Conservation (phyloP, 805 yeast species). For the Blastobotrys chiropterorum region DNA sequence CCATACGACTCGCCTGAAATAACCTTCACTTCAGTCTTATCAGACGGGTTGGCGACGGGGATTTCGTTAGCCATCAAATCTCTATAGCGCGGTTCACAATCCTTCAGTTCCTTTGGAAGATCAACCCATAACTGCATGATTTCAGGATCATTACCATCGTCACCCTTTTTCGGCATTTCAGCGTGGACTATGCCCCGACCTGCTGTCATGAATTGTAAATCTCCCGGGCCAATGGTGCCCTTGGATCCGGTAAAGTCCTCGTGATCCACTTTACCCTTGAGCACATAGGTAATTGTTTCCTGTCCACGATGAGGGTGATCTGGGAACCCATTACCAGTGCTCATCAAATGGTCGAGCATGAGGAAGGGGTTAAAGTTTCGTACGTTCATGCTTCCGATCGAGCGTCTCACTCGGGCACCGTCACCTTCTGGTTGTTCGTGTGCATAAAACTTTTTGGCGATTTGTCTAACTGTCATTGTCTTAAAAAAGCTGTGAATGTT, state of each 20-base stretch:
- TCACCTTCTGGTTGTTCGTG: slow-evolving; percentile 75
- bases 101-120: slow-evolving; percentile 57
- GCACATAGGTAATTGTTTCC: slow-evolving; percentile 65
- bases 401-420: slow-evolving; percentile 79
- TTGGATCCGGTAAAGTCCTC: slow-evolving; percentile 82
- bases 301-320: slow-evolving; percentile 82
- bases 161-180: slow-evolving; percentile 66
- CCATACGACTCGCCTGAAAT: slow-evolving; percentile 75
- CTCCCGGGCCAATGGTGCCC: slow-evolving; percentile 73
- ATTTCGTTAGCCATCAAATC: slow-evolving; percentile 63
- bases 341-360: slow-evolving; percentile 70
- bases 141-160: too few species aligned
- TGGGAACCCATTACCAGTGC: slow-evolving; percentile 65
- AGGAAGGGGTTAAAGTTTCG: slow-evolving; percentile 75
- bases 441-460: slow-evolving; percentile 48
- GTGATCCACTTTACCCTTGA: too few species aligned
- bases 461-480: too few species aligned
- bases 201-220: slow-evolving; percentile 88
- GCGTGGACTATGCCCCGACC: slow-evolving; percentile 82
- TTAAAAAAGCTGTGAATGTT: too few species aligned
- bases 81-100: slow-evolving; percentile 66
- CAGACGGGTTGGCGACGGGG: slow-evolving; percentile 61
- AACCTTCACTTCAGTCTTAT: slow-evolving; percentile 59
- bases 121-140: too few species aligned
- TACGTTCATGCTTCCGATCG: slow-evolving; percentile 62